phyloP scores from a whole-genome alignment of 2,329 filamentous ascomycete genomes.

The Ophiostoma sp. region DNA sequence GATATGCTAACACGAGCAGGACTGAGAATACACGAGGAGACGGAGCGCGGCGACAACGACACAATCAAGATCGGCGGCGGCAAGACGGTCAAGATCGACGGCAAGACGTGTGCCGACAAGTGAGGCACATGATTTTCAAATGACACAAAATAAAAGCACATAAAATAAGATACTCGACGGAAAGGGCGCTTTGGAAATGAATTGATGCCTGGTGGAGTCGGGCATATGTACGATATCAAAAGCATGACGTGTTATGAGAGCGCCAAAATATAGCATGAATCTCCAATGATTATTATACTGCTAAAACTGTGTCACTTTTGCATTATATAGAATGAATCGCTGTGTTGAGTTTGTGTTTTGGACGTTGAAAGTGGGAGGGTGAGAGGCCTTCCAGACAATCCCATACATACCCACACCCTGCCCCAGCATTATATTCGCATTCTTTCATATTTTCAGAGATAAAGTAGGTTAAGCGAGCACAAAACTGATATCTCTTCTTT shows the following conservation, averaged over 20 bases:
- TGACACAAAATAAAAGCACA: neutral
- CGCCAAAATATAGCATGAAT: neutral
- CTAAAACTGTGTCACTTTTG: too few relatives aligned
- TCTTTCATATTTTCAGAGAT: too few relatives aligned
- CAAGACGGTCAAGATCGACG: constrained; percentile 36
- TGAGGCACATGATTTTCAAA: constrained; percentile 19
- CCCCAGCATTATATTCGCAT: too few relatives aligned
- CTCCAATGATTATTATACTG: neutral
- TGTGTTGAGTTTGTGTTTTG: neutral
- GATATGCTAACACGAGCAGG: constrained; percentile 50
- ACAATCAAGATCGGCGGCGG: constrained; percentile 67
- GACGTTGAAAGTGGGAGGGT: neutral
- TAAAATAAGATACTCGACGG: neutral
- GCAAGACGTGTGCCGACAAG: constrained; percentile 37
- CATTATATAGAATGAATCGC: neutral
- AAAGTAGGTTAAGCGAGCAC: too few relatives aligned
- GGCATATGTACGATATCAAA: constrained; percentile 4
- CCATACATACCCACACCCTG: too few relatives aligned
- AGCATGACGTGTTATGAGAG: neutral
- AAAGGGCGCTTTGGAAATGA: neutral
- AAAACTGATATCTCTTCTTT: too few relatives aligned
- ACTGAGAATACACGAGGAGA: constrained; percentile 85
- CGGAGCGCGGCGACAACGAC: constrained; percentile 90
- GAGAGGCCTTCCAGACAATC: neutral
- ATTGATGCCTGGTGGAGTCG: neutral